These are phyloP conservation scores for Xylariaceae sp. DNA, from an alignment of 2,329 filamentous ascomycete species.

Conservation along the genomic window DNA sequence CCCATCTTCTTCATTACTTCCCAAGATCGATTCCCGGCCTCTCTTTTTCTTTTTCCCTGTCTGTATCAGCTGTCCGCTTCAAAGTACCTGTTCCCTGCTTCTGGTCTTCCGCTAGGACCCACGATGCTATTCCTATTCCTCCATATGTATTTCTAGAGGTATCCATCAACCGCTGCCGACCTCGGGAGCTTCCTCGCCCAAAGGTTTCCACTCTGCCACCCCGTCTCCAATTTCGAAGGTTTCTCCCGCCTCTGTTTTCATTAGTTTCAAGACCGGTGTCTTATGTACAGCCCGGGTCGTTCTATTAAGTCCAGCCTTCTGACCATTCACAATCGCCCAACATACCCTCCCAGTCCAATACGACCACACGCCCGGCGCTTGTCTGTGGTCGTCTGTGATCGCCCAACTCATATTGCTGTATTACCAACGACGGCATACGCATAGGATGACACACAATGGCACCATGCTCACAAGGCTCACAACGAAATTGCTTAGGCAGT, in stretches of 20 bases:
- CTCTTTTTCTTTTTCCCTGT: constrained; percentile 13
- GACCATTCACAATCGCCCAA: neutral
- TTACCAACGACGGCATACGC: constrained; percentile 13
- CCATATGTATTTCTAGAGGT: constrained; percentile 1
- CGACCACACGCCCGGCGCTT: neutral
- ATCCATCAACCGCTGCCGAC: neutral
- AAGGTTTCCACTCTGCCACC: neutral
- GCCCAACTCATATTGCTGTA: neutral
- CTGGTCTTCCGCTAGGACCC: constrained; percentile 6
- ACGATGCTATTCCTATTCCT: constrained; percentile 11
- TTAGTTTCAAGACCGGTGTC: neutral
- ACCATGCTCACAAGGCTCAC: constrained; percentile 20
- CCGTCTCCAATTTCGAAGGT: neutral
- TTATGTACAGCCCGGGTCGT: neutral
- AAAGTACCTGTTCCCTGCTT: constrained; percentile 8
- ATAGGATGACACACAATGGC: constrained; percentile 20
- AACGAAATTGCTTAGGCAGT: constrained; percentile 21
- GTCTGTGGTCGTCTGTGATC: neutral
- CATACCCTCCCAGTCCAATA: neutral
- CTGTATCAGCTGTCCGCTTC: constrained; percentile 27
- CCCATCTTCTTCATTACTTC: constrained; percentile 7
- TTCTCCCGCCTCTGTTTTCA: neutral
- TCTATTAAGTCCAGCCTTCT: neutral
- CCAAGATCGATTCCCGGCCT: constrained; percentile 18
- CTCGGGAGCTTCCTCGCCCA: neutral